Conservation (phyloP, 1,139 yeast species). For the Hemisphaericaspora xylofermentans region DNA sequence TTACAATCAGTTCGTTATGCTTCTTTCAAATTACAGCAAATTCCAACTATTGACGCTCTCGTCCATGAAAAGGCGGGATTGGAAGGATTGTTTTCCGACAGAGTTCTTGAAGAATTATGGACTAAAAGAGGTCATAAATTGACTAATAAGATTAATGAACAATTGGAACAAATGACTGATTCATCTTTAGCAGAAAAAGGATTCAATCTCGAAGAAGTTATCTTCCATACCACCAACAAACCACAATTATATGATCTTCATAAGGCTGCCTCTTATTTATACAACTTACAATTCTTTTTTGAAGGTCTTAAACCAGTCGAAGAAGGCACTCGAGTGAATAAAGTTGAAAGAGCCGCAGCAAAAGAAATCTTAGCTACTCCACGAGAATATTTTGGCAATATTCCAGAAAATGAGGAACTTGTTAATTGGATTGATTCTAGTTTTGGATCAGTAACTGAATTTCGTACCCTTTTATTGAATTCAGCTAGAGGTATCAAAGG, state of each 20-base stretch:
- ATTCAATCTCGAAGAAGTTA: conserved; percentile 35
- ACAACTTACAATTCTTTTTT: conserved; percentile 59
- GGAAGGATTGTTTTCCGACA: conserved; percentile 53
- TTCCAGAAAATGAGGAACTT: conserved; percentile 39
- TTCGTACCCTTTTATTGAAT: conserved; percentile 59
- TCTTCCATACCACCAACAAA: conserved; percentile 43
- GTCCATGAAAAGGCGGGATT: conserved; percentile 38
- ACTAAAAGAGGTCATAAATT: conserved; percentile 51
- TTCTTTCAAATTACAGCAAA: conserved; percentile 3
- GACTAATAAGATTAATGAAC: conserved; percentile 46
- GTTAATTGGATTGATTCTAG: conserved; percentile 49
- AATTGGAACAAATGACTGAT: conserved; percentile 25
- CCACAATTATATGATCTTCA: conserved; percentile 50
- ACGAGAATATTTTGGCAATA: conserved; percentile 28
- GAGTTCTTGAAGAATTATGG: conserved; percentile 60
- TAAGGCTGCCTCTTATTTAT: conserved; percentile 58
- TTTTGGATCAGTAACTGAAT: conserved; percentile 69
- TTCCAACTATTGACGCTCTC: conserved; percentile 29
- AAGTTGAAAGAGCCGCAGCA: conserved; percentile 19
- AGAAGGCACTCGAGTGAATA: conserved; percentile 22
- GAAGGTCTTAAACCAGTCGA: conserved; percentile 46
- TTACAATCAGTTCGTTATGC: conserved; percentile 2
- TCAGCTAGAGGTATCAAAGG: conserved; percentile 68
- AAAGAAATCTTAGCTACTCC: conserved; percentile 47
- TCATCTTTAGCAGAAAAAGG: conserved; percentile 16